Base-by-base conservation (phyloP, 805 yeast species). In the Pichia rugopelliculosa region DNA sequence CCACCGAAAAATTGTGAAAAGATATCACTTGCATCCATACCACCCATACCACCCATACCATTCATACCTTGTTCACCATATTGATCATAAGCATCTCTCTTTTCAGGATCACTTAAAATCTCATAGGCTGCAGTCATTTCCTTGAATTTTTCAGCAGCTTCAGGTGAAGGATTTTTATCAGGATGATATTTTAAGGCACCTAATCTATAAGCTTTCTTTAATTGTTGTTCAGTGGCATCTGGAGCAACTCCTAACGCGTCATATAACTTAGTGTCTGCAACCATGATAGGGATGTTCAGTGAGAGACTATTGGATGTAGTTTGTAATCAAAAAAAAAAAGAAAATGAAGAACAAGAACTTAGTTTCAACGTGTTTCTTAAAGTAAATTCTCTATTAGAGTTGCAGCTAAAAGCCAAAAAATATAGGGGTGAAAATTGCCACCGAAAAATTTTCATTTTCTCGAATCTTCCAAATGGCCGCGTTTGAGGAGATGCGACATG, bases 141-240 rank as follows among this genome's bases (percentile, higher is more conserved):
- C 69, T 91, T 91, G 69, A 91, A 91, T 70, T 87, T 89, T 64
- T 91, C 98, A 45, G 95, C 93, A 15, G 96, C 96, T 67, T 90
- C 98, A 46, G 85, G 89, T 17, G 83, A 74, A 48, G 88, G 81
- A 60, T 81, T 81, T 71, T 85, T 85, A 70, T 85, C 95, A 55
- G 95, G 95, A 65, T 85, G 95, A 67, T 75, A 82, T 60, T 82
- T 85, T 60, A 85, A 74, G 18, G 95, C 95, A 39, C 85, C 77
- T 59, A 82, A 77, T 75, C 91, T 80, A 70, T 85, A 85, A 25
- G 90, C 91, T 61, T 85, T 85, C 67, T 84, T 85, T 64, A 85
- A 78, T 68, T 84, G 88, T 39, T 73, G 62, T 42, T 82, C 91
- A 26, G 77, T 66, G 26, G 91, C 91, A 45, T 73, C 74, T 45